Evolutionary conservation across 164 flowering plant species (phyloP).

Genomic region (Tinospora cordifolia): DNA sequence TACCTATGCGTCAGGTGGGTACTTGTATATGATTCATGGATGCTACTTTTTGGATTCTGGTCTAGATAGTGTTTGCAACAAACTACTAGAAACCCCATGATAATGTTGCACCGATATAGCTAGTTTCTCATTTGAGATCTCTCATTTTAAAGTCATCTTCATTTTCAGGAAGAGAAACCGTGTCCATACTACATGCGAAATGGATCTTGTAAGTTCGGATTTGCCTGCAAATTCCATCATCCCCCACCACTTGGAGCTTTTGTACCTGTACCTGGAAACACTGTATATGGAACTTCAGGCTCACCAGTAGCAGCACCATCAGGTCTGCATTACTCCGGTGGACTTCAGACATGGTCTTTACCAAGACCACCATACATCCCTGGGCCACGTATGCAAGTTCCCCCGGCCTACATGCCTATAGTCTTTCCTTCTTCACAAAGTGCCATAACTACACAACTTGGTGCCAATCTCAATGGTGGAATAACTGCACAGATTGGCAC

Average conservation of each 20-base stretch:
- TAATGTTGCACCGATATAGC: constrained; percentile 3
- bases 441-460: constrained; percentile 31
- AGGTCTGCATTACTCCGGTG: constrained; percentile 37
- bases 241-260: constrained; percentile 49
- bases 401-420: constrained; percentile 43
- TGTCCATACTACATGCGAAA: constrained; percentile 63
- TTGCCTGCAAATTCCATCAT: constrained; percentile 79
- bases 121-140: not conserved
- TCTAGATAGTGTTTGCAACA: not conserved
- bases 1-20: constrained; percentile 61
- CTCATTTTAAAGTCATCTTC: not conserved
- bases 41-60: not conserved
- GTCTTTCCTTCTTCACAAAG: constrained; percentile 53
- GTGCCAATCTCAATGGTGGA: constrained; percentile 49
- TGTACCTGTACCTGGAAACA: constrained; percentile 26
- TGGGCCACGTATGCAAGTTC: constrained; percentile 37
- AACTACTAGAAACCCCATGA: not conserved
- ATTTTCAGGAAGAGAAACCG: constrained; percentile 52
- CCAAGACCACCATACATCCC: constrained; percentile 42
- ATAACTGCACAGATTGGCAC: constrained; percentile 40
- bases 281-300: constrained; percentile 34
- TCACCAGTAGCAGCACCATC: constrained; percentile 33
- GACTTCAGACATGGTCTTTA: constrained; percentile 44
- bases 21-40: not conserved
- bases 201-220: constrained; percentile 68